A percentile compares a stretch with the other conserved stretches of the same genome.
phyloP scores from a whole-genome alignment of 192 early-diverging fungal species.

The Chytriomyces sp. region DNA sequence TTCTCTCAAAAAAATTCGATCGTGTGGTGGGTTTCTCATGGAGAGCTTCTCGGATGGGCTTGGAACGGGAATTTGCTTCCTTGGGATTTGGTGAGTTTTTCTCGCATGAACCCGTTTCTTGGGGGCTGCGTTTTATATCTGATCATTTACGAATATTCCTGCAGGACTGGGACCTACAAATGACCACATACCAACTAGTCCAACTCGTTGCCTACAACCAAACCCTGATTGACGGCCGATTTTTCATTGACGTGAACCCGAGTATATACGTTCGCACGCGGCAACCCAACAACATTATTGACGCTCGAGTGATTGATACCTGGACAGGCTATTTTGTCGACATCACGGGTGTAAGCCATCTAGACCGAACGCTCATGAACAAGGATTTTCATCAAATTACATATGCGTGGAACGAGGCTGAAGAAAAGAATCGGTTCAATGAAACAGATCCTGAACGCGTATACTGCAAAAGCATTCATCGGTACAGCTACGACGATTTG shows the following conservation, averaged over 20 bases:
- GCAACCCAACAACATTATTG: conserved; percentile 38
- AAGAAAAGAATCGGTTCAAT: no score
- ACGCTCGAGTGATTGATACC: conserved; percentile 49
- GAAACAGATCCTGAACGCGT: background rate
- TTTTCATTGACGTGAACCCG: conserved; percentile 46
- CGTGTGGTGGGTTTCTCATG: conserved; percentile 48
- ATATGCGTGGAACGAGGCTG: no score
- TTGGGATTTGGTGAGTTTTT: conserved; percentile 34
- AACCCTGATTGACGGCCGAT: conserved; percentile 35
- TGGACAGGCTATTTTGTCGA: conserved; percentile 41
- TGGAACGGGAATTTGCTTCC: conserved; percentile 45
- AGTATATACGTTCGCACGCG: conserved; percentile 8
- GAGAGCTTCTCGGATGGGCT: conserved; percentile 51
- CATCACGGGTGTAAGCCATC: conserved; percentile 43
- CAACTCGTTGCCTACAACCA: conserved; percentile 15
- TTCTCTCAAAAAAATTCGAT: conserved; percentile 41
- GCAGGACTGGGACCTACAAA: background rate
- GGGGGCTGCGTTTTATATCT: no score
- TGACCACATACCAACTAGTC: conserved; percentile 9
- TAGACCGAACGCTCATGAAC: background rate
- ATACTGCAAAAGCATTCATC: conserved; percentile 39
- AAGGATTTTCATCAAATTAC: background rate
- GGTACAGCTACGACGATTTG: conserved; percentile 14
- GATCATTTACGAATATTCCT: conserved; percentile 4
- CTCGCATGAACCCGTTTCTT: no score